Evolutionary conservation across 306 rosid species (phyloP).

Genomic region (Trichosanthes truncata): DNA sequence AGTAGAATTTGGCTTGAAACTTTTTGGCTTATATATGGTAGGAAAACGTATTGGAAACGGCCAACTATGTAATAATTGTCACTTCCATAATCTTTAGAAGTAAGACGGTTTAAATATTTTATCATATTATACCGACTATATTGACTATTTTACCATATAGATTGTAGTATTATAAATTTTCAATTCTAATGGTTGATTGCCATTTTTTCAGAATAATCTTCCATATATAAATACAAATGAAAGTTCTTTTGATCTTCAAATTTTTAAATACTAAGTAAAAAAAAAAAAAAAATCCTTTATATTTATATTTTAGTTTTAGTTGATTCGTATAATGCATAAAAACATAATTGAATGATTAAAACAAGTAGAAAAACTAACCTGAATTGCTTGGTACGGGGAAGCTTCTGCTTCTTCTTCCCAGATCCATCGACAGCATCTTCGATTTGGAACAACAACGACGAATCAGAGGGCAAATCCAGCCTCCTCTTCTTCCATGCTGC

Average conservation of each 20-base stretch:
- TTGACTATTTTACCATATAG: not conserved
- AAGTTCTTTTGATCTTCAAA: not conserved
- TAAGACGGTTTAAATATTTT: not conserved
- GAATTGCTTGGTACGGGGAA: conserved; percentile 60
- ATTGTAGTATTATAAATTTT: not conserved
- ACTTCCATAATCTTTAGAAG: not conserved
- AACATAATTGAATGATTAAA: not conserved
- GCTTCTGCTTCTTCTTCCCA: conserved; percentile 38
- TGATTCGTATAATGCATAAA: too few species aligned
- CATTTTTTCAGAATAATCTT: not conserved
- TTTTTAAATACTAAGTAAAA: not conserved
- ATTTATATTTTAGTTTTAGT: too few species aligned
- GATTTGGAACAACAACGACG: conserved; percentile 27
- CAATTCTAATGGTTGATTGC: not conserved
- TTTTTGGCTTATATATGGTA: not conserved
- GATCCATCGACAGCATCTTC: conserved; percentile 25
- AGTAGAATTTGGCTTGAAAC: not conserved
- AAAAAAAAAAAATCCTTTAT: too few species aligned
- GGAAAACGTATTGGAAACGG: not conserved
- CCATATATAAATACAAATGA: not conserved
- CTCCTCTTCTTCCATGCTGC: conserved; percentile 54
- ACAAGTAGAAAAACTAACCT: conserved; percentile 22
- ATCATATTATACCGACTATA: not conserved
- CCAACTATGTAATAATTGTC: not conserved
- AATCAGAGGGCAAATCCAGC: conserved; percentile 44